Evolutionary conservation across 257 asterid species (phyloP).

Genomic region (Mentha longifolia): DNA sequence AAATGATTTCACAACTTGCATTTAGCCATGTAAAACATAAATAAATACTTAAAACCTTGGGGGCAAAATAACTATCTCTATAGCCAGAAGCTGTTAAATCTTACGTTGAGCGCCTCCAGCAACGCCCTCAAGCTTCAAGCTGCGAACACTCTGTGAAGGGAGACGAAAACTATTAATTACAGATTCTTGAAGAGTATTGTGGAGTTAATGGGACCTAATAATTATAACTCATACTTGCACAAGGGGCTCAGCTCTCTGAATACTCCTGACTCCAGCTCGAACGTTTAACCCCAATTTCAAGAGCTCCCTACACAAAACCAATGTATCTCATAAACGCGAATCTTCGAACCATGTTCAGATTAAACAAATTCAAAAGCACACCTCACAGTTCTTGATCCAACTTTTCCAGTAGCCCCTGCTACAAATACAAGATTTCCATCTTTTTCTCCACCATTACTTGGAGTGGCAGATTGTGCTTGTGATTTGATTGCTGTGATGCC

Average conservation of each 20-base stretch:
- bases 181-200: background rate
- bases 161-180: constrained; percentile 32
- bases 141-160: constrained; percentile 66
- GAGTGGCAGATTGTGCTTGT: constrained; percentile 52
- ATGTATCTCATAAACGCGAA: constrained; percentile 26
- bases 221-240: constrained; percentile 59
- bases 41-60: constrained; percentile 19
- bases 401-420: constrained; percentile 96
- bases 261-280: constrained; percentile 89
- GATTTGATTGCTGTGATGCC: constrained; percentile 53
- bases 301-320: constrained; percentile 76
- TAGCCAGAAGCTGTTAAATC: constrained; percentile 12
- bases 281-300: constrained; percentile 77
- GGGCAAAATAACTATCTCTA: constrained; percentile 8
- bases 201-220: background rate
- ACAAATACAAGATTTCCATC: constrained; percentile 80
- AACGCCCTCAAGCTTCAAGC: constrained; percentile 61
- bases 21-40: constrained; percentile 26
- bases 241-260: constrained; percentile 82
- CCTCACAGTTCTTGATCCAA: constrained; percentile 98
- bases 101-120: constrained; percentile 65
- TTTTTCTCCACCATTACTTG: constrained; percentile 45
- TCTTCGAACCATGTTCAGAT: background rate
- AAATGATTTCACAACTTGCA: constrained; percentile 47
- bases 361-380: constrained; percentile 32